Percentiles rank a stretch among this genome's conserved stretches.
Evolutionary conservation across 2,329 filamentous ascomycete species (phyloP).

Genomic region (Aspergillus persii): DNA sequence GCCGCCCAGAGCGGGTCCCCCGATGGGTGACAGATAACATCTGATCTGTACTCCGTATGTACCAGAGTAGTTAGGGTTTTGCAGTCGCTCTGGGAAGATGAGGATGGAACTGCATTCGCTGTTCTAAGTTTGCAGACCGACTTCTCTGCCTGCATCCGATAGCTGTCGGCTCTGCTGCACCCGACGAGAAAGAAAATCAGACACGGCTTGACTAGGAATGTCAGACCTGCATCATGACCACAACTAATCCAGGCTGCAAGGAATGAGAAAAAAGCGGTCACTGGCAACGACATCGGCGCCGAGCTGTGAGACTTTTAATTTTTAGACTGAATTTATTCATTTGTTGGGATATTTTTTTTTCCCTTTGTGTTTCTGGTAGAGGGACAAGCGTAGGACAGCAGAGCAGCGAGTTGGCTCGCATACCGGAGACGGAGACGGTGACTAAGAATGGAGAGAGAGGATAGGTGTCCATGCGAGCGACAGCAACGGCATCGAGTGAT

Average conservation of each 20-base stretch:
- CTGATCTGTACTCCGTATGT: background rate
- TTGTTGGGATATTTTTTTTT: no score
- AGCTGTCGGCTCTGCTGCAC: background rate
- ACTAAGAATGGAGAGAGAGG: background rate
- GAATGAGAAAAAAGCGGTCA: constrained; percentile 1
- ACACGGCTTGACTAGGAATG: background rate
- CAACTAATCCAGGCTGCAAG: background rate
- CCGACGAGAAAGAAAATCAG: background rate
- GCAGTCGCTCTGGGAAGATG: background rate
- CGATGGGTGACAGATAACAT: constrained; percentile 14
- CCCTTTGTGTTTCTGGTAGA: background rate
- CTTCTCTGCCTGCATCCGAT: constrained; percentile 13
- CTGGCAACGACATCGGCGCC: background rate
- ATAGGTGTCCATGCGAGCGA: no score
- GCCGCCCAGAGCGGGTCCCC: background rate
- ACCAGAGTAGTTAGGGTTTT: background rate
- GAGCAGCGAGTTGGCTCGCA: background rate
- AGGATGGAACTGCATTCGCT: background rate
- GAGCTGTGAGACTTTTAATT: background rate
- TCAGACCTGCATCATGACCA: background rate
- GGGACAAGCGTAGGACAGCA: background rate
- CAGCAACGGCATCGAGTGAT: no score
- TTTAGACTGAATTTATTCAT: no score
- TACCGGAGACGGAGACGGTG: background rate
- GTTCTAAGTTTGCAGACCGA: constrained; percentile 12